Evolutionary conservation across 305 asterid genomes (phyloP), one percentile per base, ranked within the genome.

Genomic region (Fraxinus angustifolia): DNA sequence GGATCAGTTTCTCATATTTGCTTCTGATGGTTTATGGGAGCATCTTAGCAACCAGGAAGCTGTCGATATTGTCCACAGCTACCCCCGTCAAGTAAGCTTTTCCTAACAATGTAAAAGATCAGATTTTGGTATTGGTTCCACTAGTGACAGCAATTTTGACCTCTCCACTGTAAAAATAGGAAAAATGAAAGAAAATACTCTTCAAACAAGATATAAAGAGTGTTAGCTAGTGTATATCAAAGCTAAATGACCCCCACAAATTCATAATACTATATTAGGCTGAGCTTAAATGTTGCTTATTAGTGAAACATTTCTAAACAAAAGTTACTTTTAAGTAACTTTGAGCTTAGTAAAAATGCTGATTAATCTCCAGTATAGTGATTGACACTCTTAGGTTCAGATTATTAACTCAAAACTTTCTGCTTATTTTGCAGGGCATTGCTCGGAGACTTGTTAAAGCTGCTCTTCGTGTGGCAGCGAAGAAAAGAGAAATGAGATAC

Each of bases 21-120:
- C 95, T 77, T 93, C 99, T 2, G 98, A 95, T 83, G 99, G 99
- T 78, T 87, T 95, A 82, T 95, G 99, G 99, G 99, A 95, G 91
- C 98, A 95, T 76, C 94, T 95, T 19, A 90, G 88, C 90, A 95
- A 95, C 88, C 94, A 95, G 76, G 98, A 95, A 84, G 98, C 97
- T 0, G 99, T 91, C n/a, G 95, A 95, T 80, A 91, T 93, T 17
- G 98, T 93, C 70, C 82, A 81, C 86, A 89, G 84, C 83, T 86
- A 86, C 79, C 91, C 96, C 0, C 97, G 93, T 28, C 77, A 84
- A 30, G 99, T 95, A 84, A 85, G 93, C 78, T 71, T 80, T 73
- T 36, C 23, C 53, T 36, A 36, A 38, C 75, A 2, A n/a, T 8
- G 17, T 7, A 50, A 58, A 70, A 40, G 21, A 21, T 60, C 71